Percentiles rank a stretch among this genome's conserved stretches.
Conservation (phyloP, 768 basidiomycete species). For the Mycena latifolia region DNA sequence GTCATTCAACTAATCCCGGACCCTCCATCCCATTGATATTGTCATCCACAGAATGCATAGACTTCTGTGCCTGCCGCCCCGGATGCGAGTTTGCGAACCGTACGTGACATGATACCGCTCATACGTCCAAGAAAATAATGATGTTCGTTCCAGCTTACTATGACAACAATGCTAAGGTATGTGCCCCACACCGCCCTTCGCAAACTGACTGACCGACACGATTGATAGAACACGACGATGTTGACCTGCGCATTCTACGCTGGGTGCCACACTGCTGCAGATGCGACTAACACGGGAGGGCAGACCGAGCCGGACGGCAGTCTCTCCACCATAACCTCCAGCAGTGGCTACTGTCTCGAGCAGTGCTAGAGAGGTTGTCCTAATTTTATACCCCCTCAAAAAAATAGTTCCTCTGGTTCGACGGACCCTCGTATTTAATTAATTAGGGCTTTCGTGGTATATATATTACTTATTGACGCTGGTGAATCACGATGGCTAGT, state of each 20-base stretch:
- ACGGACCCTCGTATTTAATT: no score
- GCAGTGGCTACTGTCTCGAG: constrained; percentile 25
- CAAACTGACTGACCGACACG: not conserved
- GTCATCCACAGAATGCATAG: constrained; percentile 19
- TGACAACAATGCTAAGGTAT: not conserved
- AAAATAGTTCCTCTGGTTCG: no score
- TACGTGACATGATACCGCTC: no score
- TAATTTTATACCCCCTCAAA: no score
- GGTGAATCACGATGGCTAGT: no score
- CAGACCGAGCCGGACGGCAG: constrained; percentile 31
- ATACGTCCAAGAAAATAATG: no score
- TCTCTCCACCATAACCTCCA: constrained; percentile 22
- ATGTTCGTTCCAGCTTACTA: no score
- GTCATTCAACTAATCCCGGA: not conserved
- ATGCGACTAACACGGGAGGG: constrained; percentile 32
- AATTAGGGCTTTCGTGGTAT: no score
- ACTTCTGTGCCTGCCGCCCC: constrained; percentile 12
- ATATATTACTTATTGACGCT: no score
- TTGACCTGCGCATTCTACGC: constrained; percentile 31
- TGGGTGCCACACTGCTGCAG: constrained; percentile 29
- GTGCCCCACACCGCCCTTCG: no score
- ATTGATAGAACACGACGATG: constrained; percentile 14
- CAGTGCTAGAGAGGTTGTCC: no score
- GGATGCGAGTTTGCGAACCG: no score
- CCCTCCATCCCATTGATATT: not conserved